Percentiles rank a stretch among this genome's conserved stretches.
Conservation (phyloP, 176 grass and related monocot species). For the Themeda triandra region DNA sequence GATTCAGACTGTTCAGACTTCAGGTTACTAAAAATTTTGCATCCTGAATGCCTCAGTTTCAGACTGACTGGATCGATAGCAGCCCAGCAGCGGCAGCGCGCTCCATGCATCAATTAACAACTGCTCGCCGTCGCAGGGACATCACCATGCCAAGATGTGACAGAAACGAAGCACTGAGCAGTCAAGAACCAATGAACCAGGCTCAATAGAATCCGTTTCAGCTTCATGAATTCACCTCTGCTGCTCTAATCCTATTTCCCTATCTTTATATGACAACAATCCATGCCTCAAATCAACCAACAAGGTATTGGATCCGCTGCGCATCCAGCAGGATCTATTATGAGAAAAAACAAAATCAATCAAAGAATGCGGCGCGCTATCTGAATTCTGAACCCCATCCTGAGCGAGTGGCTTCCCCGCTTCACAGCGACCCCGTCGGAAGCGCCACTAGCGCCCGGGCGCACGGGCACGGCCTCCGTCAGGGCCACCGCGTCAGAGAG, state of each 20-base stretch:
- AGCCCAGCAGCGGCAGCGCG: too few species aligned
- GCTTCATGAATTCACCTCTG: neutral
- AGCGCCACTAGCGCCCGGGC: neutral
- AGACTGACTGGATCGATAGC: too few species aligned
- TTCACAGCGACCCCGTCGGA: neutral
- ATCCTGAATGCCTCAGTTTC: too few species aligned
- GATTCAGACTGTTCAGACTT: too few species aligned
- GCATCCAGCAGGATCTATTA: neutral
- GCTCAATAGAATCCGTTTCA: neutral
- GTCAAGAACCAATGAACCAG: neutral
- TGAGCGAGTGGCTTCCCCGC: constrained; percentile 1
- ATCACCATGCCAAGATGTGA: too few species aligned
- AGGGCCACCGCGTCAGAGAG: neutral
- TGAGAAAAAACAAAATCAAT: neutral
- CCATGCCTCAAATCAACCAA: neutral
- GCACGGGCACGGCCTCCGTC: neutral
- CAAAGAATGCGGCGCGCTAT: neutral
- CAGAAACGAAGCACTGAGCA: neutral
- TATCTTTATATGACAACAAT: neutral
- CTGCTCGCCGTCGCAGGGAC: too few species aligned
- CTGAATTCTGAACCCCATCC: constrained; percentile 17
- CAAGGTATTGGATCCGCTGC: neutral
- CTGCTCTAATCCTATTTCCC: neutral
- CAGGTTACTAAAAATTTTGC: too few species aligned
- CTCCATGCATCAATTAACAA: too few species aligned